A percentile compares a stretch with the other conserved stretches of the same genome.
Evolutionary conservation across 2,329 filamentous ascomycete species (phyloP).

Genomic region (Pseudocercospora vitis): DNA sequence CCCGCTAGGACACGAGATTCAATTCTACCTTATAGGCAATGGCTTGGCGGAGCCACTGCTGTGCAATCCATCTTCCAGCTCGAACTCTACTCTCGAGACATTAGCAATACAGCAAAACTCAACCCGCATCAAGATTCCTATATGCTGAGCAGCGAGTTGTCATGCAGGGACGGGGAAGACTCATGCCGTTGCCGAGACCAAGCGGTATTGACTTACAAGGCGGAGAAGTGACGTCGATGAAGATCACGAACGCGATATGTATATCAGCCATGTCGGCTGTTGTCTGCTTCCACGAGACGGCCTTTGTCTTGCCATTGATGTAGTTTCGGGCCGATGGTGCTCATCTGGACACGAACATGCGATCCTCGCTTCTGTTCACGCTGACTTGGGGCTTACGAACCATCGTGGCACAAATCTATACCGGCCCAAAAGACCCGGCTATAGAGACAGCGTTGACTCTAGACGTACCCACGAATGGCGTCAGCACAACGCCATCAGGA

Average conservation of each 20-base stretch:
- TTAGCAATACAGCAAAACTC: no score
- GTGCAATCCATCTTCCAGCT: no score
- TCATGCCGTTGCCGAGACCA: no score
- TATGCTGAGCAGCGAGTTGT: no score
- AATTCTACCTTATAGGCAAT: no score
- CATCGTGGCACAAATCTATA: conserved; percentile 6
- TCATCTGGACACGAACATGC: not conserved
- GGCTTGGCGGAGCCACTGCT: no score
- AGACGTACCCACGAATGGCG: conserved; percentile 29
- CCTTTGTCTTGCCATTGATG: not conserved
- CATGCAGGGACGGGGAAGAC: no score
- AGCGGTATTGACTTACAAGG: no score
- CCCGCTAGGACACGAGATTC: no score
- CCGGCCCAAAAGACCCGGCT: conserved; percentile 22
- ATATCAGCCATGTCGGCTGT: not conserved
- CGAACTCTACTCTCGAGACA: no score
- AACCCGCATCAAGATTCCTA: no score
- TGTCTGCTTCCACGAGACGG: not conserved
- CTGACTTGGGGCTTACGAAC: not conserved
- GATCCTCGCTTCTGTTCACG: not conserved
- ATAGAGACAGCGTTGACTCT: conserved; percentile 25
- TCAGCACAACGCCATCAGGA: conserved; percentile 34
- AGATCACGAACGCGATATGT: conserved; percentile 4
- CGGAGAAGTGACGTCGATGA: conserved; percentile 11
- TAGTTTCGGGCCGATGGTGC: not conserved